A percentile compares a stretch with the other conserved stretches of the same genome.
phyloP scores from a whole-genome alignment of 805 yeast genomes.

The Brettanomyces anomalus region DNA sequence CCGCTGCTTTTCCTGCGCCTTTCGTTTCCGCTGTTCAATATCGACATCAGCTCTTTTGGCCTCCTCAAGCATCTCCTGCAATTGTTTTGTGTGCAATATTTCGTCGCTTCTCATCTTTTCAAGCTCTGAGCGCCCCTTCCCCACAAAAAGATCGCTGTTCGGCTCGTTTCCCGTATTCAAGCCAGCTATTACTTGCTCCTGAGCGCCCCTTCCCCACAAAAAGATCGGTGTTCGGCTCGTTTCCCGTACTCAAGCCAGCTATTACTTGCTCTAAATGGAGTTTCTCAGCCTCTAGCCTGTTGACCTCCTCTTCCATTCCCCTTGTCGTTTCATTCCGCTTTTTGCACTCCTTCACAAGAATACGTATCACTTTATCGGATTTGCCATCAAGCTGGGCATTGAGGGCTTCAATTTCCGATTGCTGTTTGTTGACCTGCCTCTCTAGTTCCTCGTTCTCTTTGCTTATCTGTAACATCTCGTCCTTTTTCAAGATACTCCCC shows the following conservation, averaged over 20 bases:
- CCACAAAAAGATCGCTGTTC: slow-evolving; percentile 11
- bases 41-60: slow-evolving; percentile 6
- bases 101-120: slow-evolving; percentile 9
- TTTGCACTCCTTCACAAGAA: slow-evolving; percentile 23
- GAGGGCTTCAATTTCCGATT: slow-evolving; percentile 12
- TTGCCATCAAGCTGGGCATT: slow-evolving; percentile 12
- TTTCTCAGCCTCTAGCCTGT: slow-evolving; percentile 19
- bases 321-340: slow-evolving; percentile 20
- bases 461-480: slow-evolving; percentile 15
- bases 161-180: slow-evolving; percentile 11
- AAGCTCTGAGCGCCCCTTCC: slow-evolving; percentile 21
- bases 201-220: slow-evolving; percentile 21
- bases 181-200: slow-evolving; percentile 19
- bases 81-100: slow-evolving; percentile 16
- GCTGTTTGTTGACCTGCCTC: slow-evolving; percentile 7
- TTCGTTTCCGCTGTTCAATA: no score
- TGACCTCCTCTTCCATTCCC: slow-evolving; percentile 11
- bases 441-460: slow-evolving; percentile 11
- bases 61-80: slow-evolving; percentile 4
- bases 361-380: slow-evolving; percentile 13
- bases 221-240: slow-evolving; percentile 4
- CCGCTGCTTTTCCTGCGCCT: no score
- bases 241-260: slow-evolving; percentile 14
- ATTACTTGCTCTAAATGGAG: slow-evolving; percentile 1
- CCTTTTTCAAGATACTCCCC: slow-evolving; percentile 16